A percentile compares a stretch with the other conserved stretches of the same genome.
phyloP scores from a whole-genome alignment of 2,329 filamentous ascomycete species.

The Ophiostoma novo-ulmi region DNA sequence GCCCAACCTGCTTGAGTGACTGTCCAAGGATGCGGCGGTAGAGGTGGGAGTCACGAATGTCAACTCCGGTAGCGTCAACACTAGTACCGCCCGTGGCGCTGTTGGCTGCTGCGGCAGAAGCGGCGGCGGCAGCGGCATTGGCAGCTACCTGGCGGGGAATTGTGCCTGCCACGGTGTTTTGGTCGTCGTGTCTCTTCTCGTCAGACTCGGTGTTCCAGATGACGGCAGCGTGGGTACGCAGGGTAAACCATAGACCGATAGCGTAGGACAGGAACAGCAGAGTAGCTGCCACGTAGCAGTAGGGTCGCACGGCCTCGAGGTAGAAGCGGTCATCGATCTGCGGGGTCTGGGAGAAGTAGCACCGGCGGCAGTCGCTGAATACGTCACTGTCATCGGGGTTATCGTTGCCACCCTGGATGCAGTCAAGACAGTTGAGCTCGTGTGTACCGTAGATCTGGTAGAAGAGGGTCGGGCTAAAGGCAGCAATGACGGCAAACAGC shows the following conservation, averaged over 20 bases:
- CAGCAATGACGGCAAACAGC: slow-evolving; percentile 89
- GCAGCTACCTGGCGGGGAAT: not conserved
- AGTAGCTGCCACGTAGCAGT: slow-evolving; percentile 81
- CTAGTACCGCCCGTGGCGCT: slow-evolving; percentile 29
- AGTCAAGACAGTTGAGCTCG: slow-evolving; percentile 78
- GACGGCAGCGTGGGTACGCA: slow-evolving; percentile 90
- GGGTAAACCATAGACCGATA: slow-evolving; percentile 90
- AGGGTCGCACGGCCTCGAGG: slow-evolving; percentile 82
- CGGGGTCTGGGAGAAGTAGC: slow-evolving; percentile 86
- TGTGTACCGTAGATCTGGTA: slow-evolving; percentile 99
- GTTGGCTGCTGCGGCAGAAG: not conserved
- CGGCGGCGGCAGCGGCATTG: not conserved
- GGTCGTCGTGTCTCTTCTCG: slow-evolving; percentile 64
- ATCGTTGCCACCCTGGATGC: slow-evolving; percentile 38
- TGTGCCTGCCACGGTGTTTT: slow-evolving; percentile 17
- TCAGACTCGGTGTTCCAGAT: slow-evolving; percentile 89
- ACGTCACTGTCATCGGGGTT: not conserved
- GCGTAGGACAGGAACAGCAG: slow-evolving; percentile 89
- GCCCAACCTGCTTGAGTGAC: slow-evolving; percentile 76
- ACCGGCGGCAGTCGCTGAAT: slow-evolving; percentile 76
- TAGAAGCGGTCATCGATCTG: slow-evolving; percentile 85
- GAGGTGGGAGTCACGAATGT: slow-evolving; percentile 80
- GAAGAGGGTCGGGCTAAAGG: slow-evolving; percentile 92
- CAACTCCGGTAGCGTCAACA: slow-evolving; percentile 49
- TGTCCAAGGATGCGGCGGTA: slow-evolving; percentile 93